Base-by-base conservation (phyloP, 306 rosid species). In the Delonix regia region DNA sequence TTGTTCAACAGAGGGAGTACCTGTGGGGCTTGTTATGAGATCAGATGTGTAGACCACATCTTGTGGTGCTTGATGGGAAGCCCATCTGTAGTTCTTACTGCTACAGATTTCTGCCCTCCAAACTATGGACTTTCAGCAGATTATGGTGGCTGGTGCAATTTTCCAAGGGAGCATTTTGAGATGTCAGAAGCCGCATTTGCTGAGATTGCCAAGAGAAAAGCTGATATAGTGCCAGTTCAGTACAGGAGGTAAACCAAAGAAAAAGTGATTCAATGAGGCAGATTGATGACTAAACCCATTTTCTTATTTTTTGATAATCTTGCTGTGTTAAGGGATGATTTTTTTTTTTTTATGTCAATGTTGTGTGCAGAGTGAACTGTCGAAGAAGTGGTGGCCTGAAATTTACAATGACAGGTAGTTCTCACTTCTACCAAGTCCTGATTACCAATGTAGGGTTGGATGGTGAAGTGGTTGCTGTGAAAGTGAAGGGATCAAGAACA, bases 121-220 rank as follows among this genome's bases (percentile, higher is more conserved):
- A 95, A 93, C 83, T 86, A 77, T 30, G 99, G 99, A 4, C 89
- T 93, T 44, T 90, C 99, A 2, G 79, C 84, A 10, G 99, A 95
- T 70, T 95, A 95, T 84, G 99, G 99, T 78, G 99, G 99, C 42
- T 93, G 99, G 98, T 95, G 98, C 78, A 95, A 95, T 79, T 93
- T 95, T 74, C 99, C 99, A 59, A 81, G 87, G 62, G 89, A 93
- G 65, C 99, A 95, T 83, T 93, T 95, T 69, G 99, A 95, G 89
- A 85, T 95, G 97, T 95, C 99, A 6, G 85, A 85, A 76, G 85
- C 91, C 27, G 96, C 99, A 77, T 95, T 95, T 79, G 60, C 83
- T 74, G 89, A 91, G 86, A 95, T 95, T 77, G 94, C 98, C 18
- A 89, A 86, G 88, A 74, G 57, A 9, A 91, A 76, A 81, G 99